These are phyloP conservation scores for Gossypium stocksii DNA, from an alignment of 345 rosid genomes.

Conservation along the genomic window DNA sequence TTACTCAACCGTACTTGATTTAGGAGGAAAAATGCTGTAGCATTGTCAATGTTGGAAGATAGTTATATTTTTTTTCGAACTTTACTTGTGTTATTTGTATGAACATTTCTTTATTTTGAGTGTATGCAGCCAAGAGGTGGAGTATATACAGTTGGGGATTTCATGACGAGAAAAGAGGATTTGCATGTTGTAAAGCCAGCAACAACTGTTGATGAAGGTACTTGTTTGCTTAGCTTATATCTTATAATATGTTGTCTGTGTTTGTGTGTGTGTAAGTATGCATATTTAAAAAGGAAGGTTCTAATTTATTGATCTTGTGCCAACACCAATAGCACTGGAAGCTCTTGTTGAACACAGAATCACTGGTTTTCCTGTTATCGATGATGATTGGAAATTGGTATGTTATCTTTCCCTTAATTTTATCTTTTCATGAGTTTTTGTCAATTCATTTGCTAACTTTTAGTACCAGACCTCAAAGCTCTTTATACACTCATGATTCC, in stretches of 20 bases:
- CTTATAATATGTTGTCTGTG: not conserved
- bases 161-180: conserved; percentile 75
- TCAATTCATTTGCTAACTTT: not conserved
- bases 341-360: conserved; percentile 67
- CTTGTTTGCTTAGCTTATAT: conserved; percentile 15
- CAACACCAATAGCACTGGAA: conserved; percentile 52
- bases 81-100: not conserved
- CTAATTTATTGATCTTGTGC: conserved; percentile 18
- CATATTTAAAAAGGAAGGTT: not conserved
- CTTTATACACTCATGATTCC: not conserved
- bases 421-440: not conserved
- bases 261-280: not conserved
- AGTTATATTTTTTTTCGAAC: not conserved
- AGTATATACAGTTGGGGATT: conserved; percentile 74
- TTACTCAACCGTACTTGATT: not conserved
- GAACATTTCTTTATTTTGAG: not conserved
- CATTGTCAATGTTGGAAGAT: not conserved
- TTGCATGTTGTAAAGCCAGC: conserved; percentile 70
- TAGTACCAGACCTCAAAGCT: not conserved
- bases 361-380: conserved; percentile 89
- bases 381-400: conserved; percentile 79
- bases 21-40: not conserved
- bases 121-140: conserved; percentile 53
- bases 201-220: conserved; percentile 84
- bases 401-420: conserved; percentile 18